Conservation (phyloP, 2,329 filamentous ascomycete genomes). For the Neofusicoccum laricinum region DNA sequence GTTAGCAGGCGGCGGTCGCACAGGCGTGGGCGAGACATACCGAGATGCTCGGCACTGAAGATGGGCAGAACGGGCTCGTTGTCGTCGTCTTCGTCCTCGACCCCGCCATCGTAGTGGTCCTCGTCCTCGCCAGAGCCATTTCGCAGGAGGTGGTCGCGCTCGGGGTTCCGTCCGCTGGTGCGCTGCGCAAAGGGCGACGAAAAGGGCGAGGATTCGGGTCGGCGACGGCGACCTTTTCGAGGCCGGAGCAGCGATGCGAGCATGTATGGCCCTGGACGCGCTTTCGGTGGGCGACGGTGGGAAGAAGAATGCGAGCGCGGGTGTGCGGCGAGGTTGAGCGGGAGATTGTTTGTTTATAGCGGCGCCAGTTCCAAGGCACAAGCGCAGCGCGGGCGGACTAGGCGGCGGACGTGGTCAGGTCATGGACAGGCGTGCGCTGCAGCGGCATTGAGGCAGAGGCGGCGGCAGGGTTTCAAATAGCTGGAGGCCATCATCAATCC, state of each 20-base stretch:
- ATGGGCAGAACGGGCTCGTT: conserved; percentile 39
- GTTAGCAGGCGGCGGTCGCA: conserved; percentile 24
- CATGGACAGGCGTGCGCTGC: background rate
- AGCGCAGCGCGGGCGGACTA: background rate
- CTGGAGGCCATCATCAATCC: background rate
- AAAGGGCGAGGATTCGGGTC: conserved; percentile 35
- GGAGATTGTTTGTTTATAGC: conserved; percentile 13
- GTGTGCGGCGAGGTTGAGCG: background rate
- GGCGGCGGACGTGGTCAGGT: background rate
- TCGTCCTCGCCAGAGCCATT: conserved; percentile 23
- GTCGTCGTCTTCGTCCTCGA: conserved; percentile 24
- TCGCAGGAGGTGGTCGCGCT: conserved; percentile 24
- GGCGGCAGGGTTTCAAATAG: conserved; percentile 7
- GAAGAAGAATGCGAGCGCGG: background rate
- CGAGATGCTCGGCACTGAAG: conserved; percentile 35
- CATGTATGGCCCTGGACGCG: conserved; percentile 26
- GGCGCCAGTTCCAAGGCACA: background rate
- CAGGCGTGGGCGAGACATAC: conserved; percentile 23
- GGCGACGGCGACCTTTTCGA: conserved; percentile 25
- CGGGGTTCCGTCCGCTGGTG: conserved; percentile 23
- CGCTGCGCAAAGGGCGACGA: conserved; percentile 28
- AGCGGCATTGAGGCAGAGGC: background rate
- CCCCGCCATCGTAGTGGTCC: conserved; percentile 30
- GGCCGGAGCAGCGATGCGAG: conserved; percentile 37
- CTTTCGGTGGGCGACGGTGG: conserved; percentile 10